These are phyloP conservation scores for Mycena floridula DNA, from an alignment of 768 basidiomycete species.

Conservation along the genomic window DNA sequence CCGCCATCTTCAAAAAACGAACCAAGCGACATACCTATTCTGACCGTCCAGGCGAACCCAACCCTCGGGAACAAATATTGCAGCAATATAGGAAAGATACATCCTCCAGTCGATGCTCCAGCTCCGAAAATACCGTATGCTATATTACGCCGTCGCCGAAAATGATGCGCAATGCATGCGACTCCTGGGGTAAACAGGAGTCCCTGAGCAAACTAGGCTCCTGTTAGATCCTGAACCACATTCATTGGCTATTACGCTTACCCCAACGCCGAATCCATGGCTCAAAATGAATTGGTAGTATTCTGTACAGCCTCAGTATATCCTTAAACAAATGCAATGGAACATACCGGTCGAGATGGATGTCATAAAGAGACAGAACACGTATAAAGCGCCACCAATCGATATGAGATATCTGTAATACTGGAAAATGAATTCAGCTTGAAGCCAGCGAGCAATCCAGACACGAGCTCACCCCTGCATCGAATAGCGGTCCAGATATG, in stretches of 20 bases:
- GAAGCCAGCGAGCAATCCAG: neutral
- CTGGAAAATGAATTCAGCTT: too few relatives aligned
- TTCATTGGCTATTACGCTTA: conserved; percentile 3
- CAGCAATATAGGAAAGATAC: conserved; percentile 15
- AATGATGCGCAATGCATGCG: conserved; percentile 12
- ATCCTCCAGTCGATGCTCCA: conserved; percentile 21
- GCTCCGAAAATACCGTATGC: conserved; percentile 23
- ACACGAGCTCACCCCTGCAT: conserved; percentile 6
- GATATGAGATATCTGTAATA: conserved; percentile 12
- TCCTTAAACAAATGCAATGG: conserved; percentile 11
- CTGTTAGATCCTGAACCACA: neutral
- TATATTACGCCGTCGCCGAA: conserved; percentile 14
- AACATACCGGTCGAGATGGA: conserved; percentile 12
- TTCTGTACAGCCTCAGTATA: conserved; percentile 11
- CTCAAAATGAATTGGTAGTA: conserved; percentile 27
- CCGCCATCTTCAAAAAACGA: neutral
- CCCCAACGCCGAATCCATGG: conserved; percentile 24
- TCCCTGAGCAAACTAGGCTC: conserved; percentile 5
- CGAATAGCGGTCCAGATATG: conserved; percentile 10
- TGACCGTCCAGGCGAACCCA: conserved; percentile 18
- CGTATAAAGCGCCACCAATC: conserved; percentile 9
- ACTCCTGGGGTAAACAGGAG: conserved; percentile 12
- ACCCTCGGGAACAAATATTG: conserved; percentile 12
- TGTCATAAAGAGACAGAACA: conserved; percentile 13
- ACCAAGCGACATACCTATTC: conserved; percentile 10